Evolutionary conservation across 345 rosid genomes (phyloP), one percentile per base, ranked within the genome.

Genomic region (Dipteronia dyeriana): DNA sequence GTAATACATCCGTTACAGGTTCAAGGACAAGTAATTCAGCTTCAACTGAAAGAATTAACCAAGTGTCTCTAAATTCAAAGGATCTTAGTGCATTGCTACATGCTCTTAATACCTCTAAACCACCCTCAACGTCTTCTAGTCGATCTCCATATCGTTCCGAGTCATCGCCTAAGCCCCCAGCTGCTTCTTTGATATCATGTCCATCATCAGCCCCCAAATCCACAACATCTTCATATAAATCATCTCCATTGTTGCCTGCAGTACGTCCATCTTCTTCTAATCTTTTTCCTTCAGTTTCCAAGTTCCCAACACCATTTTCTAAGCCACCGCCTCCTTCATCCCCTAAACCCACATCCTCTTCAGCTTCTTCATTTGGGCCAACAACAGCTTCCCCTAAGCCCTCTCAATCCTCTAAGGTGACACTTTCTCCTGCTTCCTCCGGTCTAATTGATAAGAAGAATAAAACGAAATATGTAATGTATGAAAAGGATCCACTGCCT

Each of bases 401-500:
- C 25, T 26, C 43, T 69, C 39, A 51, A 45, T 19, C 71, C 23
- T 59, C 51, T 49, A 82, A 77, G 72, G 64, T 79, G 54, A 79
- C 74, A 66, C 74, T 77, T 26, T 70, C 68, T 26, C 70, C 13
- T 12, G 54, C 49, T 53, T 57, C 76, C 76, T 43, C 62, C 13
- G n/a, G 45, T 31, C 59, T 23, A 57, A 51, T 47, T 9, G 19
- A 47, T 66, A 39, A 56, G 66, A 43, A 39, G 29, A 56, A 19
- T 19, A 45, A 43, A 68, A 61, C 11, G 12, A 62, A 67, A 9
- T 41, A 80, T 54, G 31, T 23, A 10, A 17, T 2, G 51, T 68
- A 59, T 74, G 62, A 66, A 5, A 79, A 78, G 76, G 81, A 45
- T 22, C 19, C 16, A 1, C 66, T 76, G 10, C 84, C 70, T 16